phyloP scores from a whole-genome alignment of 176 grass and related monocot species.

The Bonia amplexicaulis region DNA sequence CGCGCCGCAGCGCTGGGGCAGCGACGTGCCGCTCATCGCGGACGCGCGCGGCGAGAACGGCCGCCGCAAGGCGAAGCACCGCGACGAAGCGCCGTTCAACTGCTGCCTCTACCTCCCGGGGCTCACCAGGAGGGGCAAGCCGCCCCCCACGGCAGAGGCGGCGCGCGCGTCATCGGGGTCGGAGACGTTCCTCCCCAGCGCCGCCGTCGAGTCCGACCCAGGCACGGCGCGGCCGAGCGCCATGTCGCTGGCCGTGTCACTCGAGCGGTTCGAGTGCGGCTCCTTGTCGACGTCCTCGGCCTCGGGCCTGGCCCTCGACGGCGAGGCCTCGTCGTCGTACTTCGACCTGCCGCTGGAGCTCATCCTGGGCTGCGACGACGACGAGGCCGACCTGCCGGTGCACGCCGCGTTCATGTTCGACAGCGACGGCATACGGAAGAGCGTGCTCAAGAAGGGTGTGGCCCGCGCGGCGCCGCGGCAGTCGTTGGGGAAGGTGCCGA shows the following conservation, averaged over 20 bases:
- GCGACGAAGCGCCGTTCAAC: constrained; percentile 27
- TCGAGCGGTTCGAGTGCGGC: constrained; percentile 61
- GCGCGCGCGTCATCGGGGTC: not conserved
- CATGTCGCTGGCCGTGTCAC: constrained; percentile 48
- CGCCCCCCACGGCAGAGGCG: not conserved
- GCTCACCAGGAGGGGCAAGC: constrained; percentile 45
- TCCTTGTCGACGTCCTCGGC: constrained; percentile 38
- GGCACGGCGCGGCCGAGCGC: constrained; percentile 30
- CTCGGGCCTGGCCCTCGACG: constrained; percentile 12
- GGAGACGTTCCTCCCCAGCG: not conserved
- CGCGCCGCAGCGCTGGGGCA: constrained; percentile 41
- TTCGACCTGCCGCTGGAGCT: constrained; percentile 85
- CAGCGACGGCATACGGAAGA: constrained; percentile 38
- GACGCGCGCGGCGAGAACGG: not conserved
- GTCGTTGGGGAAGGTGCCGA: constrained; percentile 20
- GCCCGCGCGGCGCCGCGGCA: constrained; percentile 22
- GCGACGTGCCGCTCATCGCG: constrained; percentile 36
- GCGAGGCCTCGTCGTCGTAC: constrained; percentile 1
- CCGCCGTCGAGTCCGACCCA: not conserved
- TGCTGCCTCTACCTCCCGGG: constrained; percentile 72
- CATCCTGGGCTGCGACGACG: constrained; percentile 36
- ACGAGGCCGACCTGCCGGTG: constrained; percentile 46
- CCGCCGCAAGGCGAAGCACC: not conserved
- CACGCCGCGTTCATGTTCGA: constrained; percentile 77
- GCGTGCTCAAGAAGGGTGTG: constrained; percentile 40